Evolutionary conservation across 768 basidiomycete species (phyloP).

Genomic region (Nidularia pulvinata): DNA sequence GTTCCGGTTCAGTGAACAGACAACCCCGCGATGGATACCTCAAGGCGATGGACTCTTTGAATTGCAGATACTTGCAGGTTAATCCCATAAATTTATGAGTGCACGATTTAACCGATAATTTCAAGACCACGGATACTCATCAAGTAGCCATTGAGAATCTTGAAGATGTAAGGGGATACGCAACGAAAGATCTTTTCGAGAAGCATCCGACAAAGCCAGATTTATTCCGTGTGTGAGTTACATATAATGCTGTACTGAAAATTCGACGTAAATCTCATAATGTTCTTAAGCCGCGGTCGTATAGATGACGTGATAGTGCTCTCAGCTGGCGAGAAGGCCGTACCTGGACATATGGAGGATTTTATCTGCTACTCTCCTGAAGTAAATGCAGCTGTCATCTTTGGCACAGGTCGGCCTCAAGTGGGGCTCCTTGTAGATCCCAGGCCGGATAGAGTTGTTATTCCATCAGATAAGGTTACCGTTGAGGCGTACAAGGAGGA

Average conservation of each 20-base stretch:
- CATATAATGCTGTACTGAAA: too few species aligned
- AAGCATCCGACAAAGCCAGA: constrained; percentile 30
- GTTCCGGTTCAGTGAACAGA: constrained; percentile 16
- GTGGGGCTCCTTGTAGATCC: constrained; percentile 29
- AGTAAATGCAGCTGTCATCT: constrained; percentile 33
- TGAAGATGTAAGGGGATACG: constrained; percentile 27
- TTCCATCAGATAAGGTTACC: too few species aligned
- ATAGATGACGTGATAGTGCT: constrained; percentile 25
- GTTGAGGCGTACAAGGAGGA: too few species aligned
- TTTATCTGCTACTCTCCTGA: constrained; percentile 1
- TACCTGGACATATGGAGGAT: constrained; percentile 17
- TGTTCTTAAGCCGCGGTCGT: constrained; percentile 28
- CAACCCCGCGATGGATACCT: constrained; percentile 21
- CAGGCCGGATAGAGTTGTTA: too few species aligned
- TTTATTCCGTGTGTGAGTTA: constrained; percentile 27
- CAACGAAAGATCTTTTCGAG: constrained; percentile 30
- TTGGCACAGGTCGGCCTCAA: constrained; percentile 35
- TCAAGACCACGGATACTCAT: constrained; percentile 11
- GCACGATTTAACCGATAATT: too few species aligned
- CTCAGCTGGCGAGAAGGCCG: constrained; percentile 22
- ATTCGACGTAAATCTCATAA: too few species aligned
- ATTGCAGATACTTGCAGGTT: constrained; percentile 22
- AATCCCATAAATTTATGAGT: too few species aligned
- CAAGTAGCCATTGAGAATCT: constrained; percentile 25
- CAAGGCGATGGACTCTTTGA: constrained; percentile 30